These are phyloP conservation scores for Aspergillus wentii DNA, from an alignment of 495 filamentous ascomycete species.

Conservation along the genomic window DNA sequence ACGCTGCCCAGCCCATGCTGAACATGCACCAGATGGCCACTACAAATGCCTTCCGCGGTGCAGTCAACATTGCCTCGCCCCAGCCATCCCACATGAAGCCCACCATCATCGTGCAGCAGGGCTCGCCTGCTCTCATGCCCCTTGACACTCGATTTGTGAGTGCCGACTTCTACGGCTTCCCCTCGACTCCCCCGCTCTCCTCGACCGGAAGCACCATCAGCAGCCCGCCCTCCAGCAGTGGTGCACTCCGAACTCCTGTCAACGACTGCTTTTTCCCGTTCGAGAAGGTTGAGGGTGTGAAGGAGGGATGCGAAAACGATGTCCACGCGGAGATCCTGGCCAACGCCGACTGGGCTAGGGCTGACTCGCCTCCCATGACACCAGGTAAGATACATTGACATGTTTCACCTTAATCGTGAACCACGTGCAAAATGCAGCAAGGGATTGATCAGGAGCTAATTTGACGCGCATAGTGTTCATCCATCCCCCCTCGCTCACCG, in stretches of 20 bases:
- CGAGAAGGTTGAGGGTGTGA: constrained; percentile 72
- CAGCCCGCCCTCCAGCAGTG: constrained; percentile 76
- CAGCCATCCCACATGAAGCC: constrained; percentile 72
- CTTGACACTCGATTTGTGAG: constrained; percentile 73
- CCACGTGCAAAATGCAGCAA: neutral
- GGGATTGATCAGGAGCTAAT: constrained; percentile 20
- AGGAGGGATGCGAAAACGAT: constrained; percentile 74
- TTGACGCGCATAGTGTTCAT: constrained; percentile 62
- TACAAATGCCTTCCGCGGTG: constrained; percentile 53
- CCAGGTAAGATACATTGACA: constrained; percentile 69
- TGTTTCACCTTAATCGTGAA: constrained; percentile 3
- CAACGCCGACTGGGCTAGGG: constrained; percentile 68
- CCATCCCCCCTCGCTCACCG: constrained; percentile 63
- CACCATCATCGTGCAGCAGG: constrained; percentile 64
- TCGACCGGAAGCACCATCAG: constrained; percentile 77
- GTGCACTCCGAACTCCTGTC: constrained; percentile 75
- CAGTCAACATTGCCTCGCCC: constrained; percentile 66
- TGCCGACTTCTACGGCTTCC: constrained; percentile 67
- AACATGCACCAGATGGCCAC: constrained; percentile 71
- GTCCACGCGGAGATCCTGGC: constrained; percentile 72
- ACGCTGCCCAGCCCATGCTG: constrained; percentile 45
- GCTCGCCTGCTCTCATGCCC: constrained; percentile 65
- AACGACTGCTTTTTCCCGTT: constrained; percentile 72
- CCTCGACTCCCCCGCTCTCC: constrained; percentile 85
- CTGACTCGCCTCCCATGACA: constrained; percentile 80